Base-by-base conservation (phyloP, 1,284 basidiomycete species). In the Ceratobasidium sp. region DNA sequence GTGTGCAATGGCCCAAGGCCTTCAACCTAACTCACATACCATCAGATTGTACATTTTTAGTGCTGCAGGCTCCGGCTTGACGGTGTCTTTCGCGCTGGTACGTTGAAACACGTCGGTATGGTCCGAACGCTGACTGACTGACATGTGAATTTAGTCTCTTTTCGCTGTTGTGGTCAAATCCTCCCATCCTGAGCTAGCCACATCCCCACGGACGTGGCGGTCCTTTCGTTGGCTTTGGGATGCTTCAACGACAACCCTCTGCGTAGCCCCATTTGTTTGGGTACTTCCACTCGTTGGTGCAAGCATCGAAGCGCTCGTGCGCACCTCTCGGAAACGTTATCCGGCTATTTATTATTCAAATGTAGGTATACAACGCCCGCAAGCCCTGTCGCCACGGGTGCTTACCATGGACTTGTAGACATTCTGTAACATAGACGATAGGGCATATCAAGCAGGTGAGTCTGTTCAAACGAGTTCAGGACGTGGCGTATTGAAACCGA, bases 151-250 rank as follows among this genome's bases (percentile, higher is more conserved):
- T 52, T 25, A 65, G 60, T 53, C 60, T 17, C 60, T 65, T 38
- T 65, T 65, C 32, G 49, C 49, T 10, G 60, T 65, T 12, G 60
- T 65, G 6, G 38, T 65, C 34, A 65, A 65, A 29, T 65, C 60
- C 17, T 27, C 34, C 15, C 31, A 53, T 43, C 60, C 60, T 13
- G 25, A 53, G 7, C 12, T 65, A 20, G 6, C 49, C 32, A 38
- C 60, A 3, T 50, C 60, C 15, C 49, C 35, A 5, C 52, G 60
- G n/a, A 53, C 60, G 2, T 65, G 60, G 60, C 20, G 35, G 17
- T 65, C 60, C 8, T 65, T 65, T 47, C 29, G 49, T n/a, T 65
- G 60, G 60, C 49, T 65, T 22, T 65, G 60, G 60, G 60, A 65
- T 25, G 49, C 60, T 27, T 35, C 49, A 6, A 65, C 60, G 10